Percentiles rank a stretch among this genome's conserved stretches.
Conservation (phyloP, 73 alveolate species). For the Paramecium biaurelia region DNA sequence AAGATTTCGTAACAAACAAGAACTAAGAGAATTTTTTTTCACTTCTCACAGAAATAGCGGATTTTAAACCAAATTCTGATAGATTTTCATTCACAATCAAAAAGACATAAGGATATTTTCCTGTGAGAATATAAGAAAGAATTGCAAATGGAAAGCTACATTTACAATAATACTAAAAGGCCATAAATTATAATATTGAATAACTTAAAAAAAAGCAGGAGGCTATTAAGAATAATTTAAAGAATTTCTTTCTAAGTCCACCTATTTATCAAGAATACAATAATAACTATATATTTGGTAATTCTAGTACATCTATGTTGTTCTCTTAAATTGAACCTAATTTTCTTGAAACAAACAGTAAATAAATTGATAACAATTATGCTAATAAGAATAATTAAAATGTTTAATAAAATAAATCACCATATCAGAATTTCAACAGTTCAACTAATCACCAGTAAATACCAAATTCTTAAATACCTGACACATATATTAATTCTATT, state of each 20-base stretch:
- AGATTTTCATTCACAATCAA: background rate
- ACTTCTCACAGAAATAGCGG: background rate
- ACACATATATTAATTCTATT: background rate
- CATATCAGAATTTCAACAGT: background rate
- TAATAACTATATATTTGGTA: no score
- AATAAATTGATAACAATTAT: background rate
- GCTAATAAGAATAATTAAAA: background rate
- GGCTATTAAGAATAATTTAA: background rate
- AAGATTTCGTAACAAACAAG: background rate
- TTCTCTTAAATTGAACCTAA: no score
- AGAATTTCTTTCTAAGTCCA: background rate
- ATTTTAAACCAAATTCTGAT: background rate
- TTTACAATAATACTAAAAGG: background rate
- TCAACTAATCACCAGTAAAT: background rate
- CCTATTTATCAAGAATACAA: background rate
- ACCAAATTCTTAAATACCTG: background rate
- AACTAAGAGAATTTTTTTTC: background rate
- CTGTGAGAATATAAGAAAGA: background rate
- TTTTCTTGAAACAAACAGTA: no score
- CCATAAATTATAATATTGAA: background rate
- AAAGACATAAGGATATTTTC: background rate
- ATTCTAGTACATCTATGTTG: no score
- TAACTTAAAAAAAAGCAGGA: background rate
- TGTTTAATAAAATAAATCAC: background rate
- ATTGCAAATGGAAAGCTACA: background rate